These are phyloP conservation scores for Xylaria hypoxylon DNA, from an alignment of 2,329 filamentous ascomycete species.

Conservation along the genomic window DNA sequence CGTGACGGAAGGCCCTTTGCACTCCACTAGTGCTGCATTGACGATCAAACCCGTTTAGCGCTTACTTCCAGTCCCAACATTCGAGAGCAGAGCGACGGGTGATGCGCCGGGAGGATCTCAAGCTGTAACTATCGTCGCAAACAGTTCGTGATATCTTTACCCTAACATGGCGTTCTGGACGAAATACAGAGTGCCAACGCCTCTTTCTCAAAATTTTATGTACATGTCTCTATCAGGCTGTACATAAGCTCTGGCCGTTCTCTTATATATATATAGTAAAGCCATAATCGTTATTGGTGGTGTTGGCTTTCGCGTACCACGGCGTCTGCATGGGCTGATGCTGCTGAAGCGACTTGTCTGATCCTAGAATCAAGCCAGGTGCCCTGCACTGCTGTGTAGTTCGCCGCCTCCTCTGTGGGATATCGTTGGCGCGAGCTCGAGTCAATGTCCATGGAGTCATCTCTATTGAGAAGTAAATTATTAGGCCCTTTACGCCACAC, in stretches of 20 bases:
- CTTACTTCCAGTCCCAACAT: not conserved
- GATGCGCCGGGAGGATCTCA: not conserved
- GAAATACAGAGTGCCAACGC: slow-evolving; percentile 11
- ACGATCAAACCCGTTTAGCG: not conserved
- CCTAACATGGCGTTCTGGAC: not conserved
- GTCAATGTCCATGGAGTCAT: slow-evolving; percentile 50
- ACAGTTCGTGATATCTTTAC: not conserved
- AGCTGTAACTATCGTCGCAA: not conserved
- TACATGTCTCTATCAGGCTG: slow-evolving; percentile 22
- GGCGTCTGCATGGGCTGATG: slow-evolving; percentile 40
- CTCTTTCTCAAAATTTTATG: slow-evolving; percentile 18
- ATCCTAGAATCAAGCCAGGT: slow-evolving; percentile 45
- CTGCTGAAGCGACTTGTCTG: slow-evolving; percentile 54
- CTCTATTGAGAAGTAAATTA: slow-evolving; percentile 36
- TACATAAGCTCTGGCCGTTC: not conserved
- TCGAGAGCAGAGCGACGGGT: not conserved
- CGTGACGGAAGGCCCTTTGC: not conserved
- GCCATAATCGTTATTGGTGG: slow-evolving; percentile 12
- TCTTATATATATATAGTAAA: slow-evolving; percentile 14
- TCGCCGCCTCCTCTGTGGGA: slow-evolving; percentile 40
- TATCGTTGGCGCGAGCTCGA: slow-evolving; percentile 43
- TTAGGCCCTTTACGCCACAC: slow-evolving; percentile 50
- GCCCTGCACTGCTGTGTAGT: slow-evolving; percentile 25
- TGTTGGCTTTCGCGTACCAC: slow-evolving; percentile 35
- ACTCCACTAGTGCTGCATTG: not conserved